Conservation (phyloP, 495 filamentous ascomycete species). For the Aspergillus diversus region DNA sequence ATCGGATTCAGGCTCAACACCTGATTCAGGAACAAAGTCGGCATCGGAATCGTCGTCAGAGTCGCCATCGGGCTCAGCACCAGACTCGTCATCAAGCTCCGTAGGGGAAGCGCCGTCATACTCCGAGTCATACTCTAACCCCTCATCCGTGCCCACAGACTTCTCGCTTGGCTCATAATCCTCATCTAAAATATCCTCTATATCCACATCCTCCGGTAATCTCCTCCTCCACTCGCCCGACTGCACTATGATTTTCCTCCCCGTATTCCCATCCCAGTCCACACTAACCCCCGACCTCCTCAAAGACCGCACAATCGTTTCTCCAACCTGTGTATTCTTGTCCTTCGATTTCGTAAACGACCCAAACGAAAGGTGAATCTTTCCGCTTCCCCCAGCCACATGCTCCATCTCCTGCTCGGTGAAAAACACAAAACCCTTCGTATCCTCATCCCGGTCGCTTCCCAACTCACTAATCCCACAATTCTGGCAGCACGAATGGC, state of each 20-base stretch:
- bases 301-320: constrained; percentile 1
- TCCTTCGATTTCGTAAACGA: constrained; percentile 4
- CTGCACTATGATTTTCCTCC: not conserved
- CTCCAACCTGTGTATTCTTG: not conserved
- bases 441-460: not conserved
- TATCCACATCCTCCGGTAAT: not conserved
- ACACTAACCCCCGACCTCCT: not conserved
- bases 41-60: too few species aligned
- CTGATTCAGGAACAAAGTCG: too few species aligned
- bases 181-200: not conserved
- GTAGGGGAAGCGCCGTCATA: not conserved
- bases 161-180: not conserved
- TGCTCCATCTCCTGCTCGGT: not conserved
- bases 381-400: not conserved
- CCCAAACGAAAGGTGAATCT: not conserved
- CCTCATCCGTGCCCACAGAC: not conserved
- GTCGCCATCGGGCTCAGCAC: not conserved
- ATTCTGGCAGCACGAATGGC: not conserved
- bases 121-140: not conserved
- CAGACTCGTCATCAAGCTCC: not conserved
- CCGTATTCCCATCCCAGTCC: not conserved
- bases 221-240: not conserved
- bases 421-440: constrained; percentile 4
- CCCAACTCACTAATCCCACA: not conserved
- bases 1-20: too few species aligned